Base-by-base conservation (phyloP, 2,329 filamentous ascomycete species). In the Fusarium verrucosum region DNA sequence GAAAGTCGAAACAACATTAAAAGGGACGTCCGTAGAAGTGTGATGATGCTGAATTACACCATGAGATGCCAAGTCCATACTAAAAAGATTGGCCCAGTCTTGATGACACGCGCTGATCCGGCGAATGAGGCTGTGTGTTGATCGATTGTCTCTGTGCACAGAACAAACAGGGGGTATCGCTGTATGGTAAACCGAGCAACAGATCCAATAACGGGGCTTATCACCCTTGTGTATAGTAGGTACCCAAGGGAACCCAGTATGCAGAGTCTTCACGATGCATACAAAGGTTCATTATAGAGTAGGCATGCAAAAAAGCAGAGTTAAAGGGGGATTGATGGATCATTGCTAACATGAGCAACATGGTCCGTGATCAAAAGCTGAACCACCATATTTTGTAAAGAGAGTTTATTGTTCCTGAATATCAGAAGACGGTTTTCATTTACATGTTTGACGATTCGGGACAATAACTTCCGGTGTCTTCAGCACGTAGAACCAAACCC, bases 331-430 rank as follows among this genome's bases (percentile, higher is more conserved):
- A 28, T 40, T 51, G 19, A 30, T 30, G 28, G 28, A 30, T 40
- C 30, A 46, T 43, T 30, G 10, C 40, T 19, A 59, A 42, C 22
- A 30, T 44, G 33, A 38, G 11, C 28, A 47, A 25, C 22, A 28
- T 49, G 51, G 58, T 20, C 50, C 40, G 51, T 47, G 46, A n/a
- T 52, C 26, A 38, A 36, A n/a, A 62, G 45, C 62, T 62, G 62
- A 66, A 55, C 62, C 35, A 58, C 62, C 50, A 51, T 57, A 17
- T 37, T n/a, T 23, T 36, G 23, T 30, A 9, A 13, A 4, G 26
- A 54, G 19, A 22, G 41, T 65, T 62, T 45, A 56, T 42, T 41
- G 37, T 45, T 58, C 37, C 42, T 62, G 61, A 26, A 45, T 23
- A 26, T 11, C 22, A 23, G 22, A n/a, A 14, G 6, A 44, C 45